phyloP scores from a whole-genome alignment of 441 rosid species.

The Jatropha podagrica region DNA sequence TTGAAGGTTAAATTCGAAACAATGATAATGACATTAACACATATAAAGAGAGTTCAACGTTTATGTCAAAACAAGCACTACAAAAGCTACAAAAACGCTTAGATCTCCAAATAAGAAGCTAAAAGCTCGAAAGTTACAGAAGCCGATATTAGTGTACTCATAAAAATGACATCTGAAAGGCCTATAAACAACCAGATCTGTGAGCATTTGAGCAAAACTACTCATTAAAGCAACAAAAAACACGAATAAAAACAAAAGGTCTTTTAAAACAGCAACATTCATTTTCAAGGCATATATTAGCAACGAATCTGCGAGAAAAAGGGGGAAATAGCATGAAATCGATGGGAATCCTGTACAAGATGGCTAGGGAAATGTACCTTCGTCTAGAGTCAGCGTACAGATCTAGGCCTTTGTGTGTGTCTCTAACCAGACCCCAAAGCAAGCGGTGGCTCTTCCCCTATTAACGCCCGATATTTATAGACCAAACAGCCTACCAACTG shows the following conservation, averaged over 20 bases:
- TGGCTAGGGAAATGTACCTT: constrained; percentile 16
- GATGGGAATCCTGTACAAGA: not conserved
- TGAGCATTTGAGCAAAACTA: constrained; percentile 1
- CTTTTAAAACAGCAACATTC: not conserved
- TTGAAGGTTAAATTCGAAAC: not conserved
- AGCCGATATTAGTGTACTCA: not conserved
- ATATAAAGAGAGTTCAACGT: not conserved
- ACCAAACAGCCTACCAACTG: constrained; percentile 12
- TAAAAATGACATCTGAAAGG: no score
- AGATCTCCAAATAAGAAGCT: not conserved
- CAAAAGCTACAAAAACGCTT: not conserved
- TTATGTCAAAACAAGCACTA: not conserved
- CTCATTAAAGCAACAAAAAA: not conserved
- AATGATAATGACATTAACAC: not conserved
- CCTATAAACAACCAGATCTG: constrained; percentile 29
- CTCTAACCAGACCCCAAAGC: constrained; percentile 22
- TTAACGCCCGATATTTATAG: constrained; percentile 34
- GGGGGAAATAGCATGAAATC: not conserved
- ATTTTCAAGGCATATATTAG: not conserved
- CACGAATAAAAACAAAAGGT: not conserved
- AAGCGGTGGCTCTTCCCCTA: not conserved
- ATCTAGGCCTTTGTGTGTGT: constrained; percentile 19
- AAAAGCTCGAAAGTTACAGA: not conserved
- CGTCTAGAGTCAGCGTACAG: constrained; percentile 11
- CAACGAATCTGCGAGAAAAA: not conserved